These are phyloP conservation scores for Alternaria triticimaculans DNA, from an alignment of 2,329 filamentous ascomycete genomes.

Conservation along the genomic window DNA sequence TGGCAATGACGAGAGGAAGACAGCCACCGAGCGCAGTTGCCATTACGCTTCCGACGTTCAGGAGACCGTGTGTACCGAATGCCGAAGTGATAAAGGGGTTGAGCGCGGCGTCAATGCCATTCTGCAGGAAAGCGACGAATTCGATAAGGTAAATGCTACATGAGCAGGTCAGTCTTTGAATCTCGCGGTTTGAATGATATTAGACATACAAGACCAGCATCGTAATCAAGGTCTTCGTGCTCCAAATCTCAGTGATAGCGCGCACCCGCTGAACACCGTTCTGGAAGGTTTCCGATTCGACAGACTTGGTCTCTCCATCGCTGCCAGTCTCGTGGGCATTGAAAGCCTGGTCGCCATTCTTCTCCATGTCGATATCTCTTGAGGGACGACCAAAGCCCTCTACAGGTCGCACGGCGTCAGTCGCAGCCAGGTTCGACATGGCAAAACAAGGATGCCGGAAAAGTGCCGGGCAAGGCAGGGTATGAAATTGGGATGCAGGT, in stretches of 20 bases:
- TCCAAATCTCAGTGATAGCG: constrained; percentile 52
- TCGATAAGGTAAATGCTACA: constrained; percentile 55
- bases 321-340: constrained; percentile 13
- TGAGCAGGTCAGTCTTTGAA: background rate
- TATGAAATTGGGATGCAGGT: constrained; percentile 17
- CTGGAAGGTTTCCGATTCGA: constrained; percentile 42
- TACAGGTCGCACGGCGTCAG: constrained; percentile 22
- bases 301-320: constrained; percentile 20
- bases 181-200: background rate
- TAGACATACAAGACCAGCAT: constrained; percentile 49
- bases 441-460: constrained; percentile 10
- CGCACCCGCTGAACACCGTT: constrained; percentile 50
- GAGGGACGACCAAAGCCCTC: constrained; percentile 14
- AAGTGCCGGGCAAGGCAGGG: constrained; percentile 16
- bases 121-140: constrained; percentile 58
- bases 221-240: constrained; percentile 43
- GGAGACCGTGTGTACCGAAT: constrained; percentile 44
- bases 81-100: constrained; percentile 50
- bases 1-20: constrained; percentile 48
- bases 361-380: constrained; percentile 28
- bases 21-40: constrained; percentile 47
- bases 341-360: constrained; percentile 16
- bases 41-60: constrained; percentile 46
- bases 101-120: constrained; percentile 50
- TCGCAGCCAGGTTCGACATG: constrained; percentile 20